These are phyloP conservation scores for Neobulgaria alba DNA, from an alignment of 2,329 filamentous ascomycete species.

Conservation along the genomic window DNA sequence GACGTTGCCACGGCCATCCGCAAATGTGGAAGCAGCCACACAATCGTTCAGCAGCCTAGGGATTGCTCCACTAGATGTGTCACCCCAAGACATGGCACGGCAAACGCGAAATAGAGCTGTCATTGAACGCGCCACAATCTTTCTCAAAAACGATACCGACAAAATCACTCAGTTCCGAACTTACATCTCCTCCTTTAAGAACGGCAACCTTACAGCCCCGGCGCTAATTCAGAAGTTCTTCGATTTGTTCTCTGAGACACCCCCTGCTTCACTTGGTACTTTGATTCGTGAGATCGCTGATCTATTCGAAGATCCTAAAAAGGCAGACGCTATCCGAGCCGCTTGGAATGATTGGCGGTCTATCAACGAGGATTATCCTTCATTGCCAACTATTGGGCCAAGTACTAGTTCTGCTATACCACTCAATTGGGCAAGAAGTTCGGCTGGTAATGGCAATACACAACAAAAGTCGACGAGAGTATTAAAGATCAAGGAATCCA, in stretches of 20 bases:
- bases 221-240: constrained; percentile 85
- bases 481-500: constrained; percentile 60
- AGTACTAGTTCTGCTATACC: constrained; percentile 34
- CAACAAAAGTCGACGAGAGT: constrained; percentile 46
- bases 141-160: constrained; percentile 66
- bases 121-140: constrained; percentile 71
- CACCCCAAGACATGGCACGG: constrained; percentile 73
- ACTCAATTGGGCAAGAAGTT: constrained; percentile 25
- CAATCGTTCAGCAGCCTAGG: constrained; percentile 42
- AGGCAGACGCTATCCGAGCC: constrained; percentile 64
- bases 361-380: constrained; percentile 92
- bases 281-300: constrained; percentile 87
- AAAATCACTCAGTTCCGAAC: constrained; percentile 74
- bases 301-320: constrained; percentile 75
- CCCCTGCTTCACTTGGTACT: constrained; percentile 74
- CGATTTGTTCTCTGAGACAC: constrained; percentile 69
- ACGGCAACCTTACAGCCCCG: constrained; percentile 57
- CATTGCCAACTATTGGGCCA: constrained; percentile 64
- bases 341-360: constrained; percentile 95
- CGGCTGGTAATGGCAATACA: constrained; percentile 27
- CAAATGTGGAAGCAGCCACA: constrained; percentile 15
- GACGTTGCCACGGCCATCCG: constrained; percentile 13
- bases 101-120: constrained; percentile 75
- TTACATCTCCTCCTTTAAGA: constrained; percentile 71
- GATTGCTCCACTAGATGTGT: constrained; percentile 42